These are phyloP conservation scores for Aspergillus mulundensis DNA, from an alignment of 495 filamentous ascomycete species.

Conservation along the genomic window DNA sequence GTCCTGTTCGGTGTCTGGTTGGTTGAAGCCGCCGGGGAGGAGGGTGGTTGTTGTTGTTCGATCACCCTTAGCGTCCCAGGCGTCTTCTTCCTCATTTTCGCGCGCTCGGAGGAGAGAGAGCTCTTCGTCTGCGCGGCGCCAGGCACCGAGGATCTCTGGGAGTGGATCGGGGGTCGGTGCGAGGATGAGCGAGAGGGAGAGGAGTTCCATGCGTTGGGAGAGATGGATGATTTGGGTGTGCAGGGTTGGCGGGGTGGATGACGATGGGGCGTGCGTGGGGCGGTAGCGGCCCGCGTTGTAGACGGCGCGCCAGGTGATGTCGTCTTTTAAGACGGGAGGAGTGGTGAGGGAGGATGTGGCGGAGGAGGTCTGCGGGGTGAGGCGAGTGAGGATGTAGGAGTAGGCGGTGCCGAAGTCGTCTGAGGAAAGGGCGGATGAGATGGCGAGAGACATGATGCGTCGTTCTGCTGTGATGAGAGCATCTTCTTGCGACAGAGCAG, in stretches of 20 bases:
- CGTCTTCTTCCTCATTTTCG: conserved; percentile 69
- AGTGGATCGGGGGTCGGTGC: conserved; percentile 68
- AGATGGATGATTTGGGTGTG: conserved; percentile 39
- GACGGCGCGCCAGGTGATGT: conserved; percentile 89
- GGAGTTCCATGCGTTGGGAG: conserved; percentile 81
- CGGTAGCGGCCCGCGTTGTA: conserved; percentile 82
- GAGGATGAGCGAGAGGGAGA: conserved; percentile 77
- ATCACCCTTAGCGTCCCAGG: conserved; percentile 68
- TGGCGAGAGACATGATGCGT: conserved; percentile 81
- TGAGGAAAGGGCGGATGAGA: conserved; percentile 78
- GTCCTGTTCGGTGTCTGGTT: conserved; percentile 42
- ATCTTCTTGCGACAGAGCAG: conserved; percentile 20
- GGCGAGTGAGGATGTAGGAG: conserved; percentile 77
- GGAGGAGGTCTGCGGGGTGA: conserved; percentile 37
- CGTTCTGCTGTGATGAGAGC: conserved; percentile 47
- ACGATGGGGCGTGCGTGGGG: conserved; percentile 27
- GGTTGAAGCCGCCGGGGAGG: conserved; percentile 65
- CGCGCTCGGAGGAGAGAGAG: conserved; percentile 61
- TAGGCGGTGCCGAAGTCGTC: conserved; percentile 97
- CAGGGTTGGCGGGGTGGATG: conserved; percentile 24
- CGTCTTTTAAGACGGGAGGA: conserved; percentile 49
- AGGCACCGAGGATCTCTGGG: conserved; percentile 78
- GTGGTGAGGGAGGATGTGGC: conserved; percentile 20
- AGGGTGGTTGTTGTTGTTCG: conserved; percentile 34
- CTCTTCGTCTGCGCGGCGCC: conserved; percentile 85